A percentile compares a stretch with the other conserved stretches of the same genome.
These are phyloP conservation scores for Penicillium lividum DNA, from an alignment of 495 filamentous ascomycete genomes.

Conservation along the genomic window DNA sequence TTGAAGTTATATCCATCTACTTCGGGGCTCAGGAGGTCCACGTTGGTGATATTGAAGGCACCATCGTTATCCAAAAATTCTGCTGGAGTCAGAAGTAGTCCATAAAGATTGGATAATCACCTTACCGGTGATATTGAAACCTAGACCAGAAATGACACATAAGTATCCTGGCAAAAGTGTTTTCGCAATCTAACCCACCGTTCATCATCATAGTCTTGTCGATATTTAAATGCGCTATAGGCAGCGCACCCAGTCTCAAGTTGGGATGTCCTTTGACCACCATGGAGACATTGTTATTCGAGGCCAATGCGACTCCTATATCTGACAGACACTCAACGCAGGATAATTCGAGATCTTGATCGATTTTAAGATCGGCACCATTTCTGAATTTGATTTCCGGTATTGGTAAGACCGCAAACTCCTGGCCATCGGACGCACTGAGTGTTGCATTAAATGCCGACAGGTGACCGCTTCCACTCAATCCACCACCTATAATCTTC, in stretches of 20 bases:
- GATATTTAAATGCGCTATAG: slow-evolving; percentile 32
- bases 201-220: slow-evolving; percentile 31
- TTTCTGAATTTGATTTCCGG: slow-evolving; percentile 24
- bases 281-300: slow-evolving; percentile 25
- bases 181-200: not conserved
- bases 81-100: slow-evolving; percentile 7
- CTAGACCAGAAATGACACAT: slow-evolving; percentile 7
- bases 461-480: slow-evolving; percentile 31
- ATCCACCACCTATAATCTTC: slow-evolving; percentile 26
- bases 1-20: slow-evolving; percentile 35
- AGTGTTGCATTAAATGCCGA: slow-evolving; percentile 30
- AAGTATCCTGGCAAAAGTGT: not conserved
- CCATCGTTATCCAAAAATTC: slow-evolving; percentile 26
- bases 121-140: slow-evolving; percentile 30
- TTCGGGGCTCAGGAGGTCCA: slow-evolving; percentile 22
- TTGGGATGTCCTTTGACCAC: slow-evolving; percentile 26
- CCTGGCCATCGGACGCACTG: slow-evolving; percentile 14
- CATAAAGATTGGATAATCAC: not conserved
- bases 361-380: slow-evolving; percentile 21
- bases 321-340: slow-evolving; percentile 33
- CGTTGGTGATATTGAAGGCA: slow-evolving; percentile 29
- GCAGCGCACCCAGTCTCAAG: slow-evolving; percentile 26
- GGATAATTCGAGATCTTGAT: slow-evolving; percentile 31
- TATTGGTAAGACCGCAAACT: slow-evolving; percentile 28
- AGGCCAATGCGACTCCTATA: slow-evolving; percentile 23